Evolutionary conservation across 2,329 filamentous ascomycete genomes (phyloP).

Genomic region (Botrytis cinerea): DNA sequence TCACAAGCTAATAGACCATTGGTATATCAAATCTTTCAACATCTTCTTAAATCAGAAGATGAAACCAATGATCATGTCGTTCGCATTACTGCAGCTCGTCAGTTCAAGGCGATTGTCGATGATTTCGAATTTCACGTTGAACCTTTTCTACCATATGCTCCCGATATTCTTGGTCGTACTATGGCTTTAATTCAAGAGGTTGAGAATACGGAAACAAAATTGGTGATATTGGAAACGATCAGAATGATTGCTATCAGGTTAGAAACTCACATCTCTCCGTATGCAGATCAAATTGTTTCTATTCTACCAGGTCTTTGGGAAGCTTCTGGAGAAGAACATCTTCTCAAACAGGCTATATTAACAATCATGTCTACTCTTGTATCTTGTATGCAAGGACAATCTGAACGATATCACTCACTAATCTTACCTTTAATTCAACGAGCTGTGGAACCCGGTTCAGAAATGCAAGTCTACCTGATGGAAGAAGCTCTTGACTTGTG

Average conservation of each 20-base stretch:
- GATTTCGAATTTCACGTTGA: conserved; percentile 79
- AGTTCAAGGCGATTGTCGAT: conserved; percentile 77
- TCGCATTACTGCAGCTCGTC: conserved; percentile 83
- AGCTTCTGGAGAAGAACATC: conserved; percentile 73
- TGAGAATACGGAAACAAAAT: conserved; percentile 82
- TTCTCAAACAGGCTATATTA: conserved; percentile 92
- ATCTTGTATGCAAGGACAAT: conserved; percentile 78
- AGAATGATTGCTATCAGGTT: conserved; percentile 78
- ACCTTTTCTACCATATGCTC: conserved; percentile 74
- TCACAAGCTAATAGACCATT: conserved; percentile 66
- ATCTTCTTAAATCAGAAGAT: conserved; percentile 78
- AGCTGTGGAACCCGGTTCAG: conserved; percentile 74
- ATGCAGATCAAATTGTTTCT: conserved; percentile 78
- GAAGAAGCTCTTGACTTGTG: conserved; percentile 93
- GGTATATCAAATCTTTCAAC: conserved; percentile 86
- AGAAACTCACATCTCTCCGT: conserved; percentile 68
- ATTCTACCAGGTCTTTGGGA: conserved; percentile 84
- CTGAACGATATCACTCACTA: conserved; percentile 74
- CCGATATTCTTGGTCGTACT: conserved; percentile 70
- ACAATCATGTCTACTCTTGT: conserved; percentile 83
- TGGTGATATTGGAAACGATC: conserved; percentile 86
- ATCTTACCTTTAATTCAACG: conserved; percentile 82
- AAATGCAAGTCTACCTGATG: conserved; percentile 77
- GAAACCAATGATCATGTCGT: conserved; percentile 87
- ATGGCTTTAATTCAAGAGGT: conserved; percentile 79